Evolutionary conservation across 352 stramenopile genomes (phyloP).

Genomic region (Pythium folliculosum): DNA sequence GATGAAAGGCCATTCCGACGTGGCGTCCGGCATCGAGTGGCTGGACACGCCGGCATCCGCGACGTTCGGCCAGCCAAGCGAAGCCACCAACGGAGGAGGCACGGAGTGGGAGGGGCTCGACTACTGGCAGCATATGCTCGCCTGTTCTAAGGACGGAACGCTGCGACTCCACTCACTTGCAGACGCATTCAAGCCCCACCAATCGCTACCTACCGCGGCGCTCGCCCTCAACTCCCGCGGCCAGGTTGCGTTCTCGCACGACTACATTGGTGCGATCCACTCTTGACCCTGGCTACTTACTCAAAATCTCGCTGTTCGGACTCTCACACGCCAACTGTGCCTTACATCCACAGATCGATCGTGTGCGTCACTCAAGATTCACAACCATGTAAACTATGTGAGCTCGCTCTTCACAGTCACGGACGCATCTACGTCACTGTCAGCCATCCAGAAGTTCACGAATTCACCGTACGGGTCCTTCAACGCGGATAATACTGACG

Average conservation of each 20-base stretch:
- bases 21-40: constrained; percentile 84
- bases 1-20: constrained; percentile 84
- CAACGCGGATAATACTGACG: constrained; percentile 15
- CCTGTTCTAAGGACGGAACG: constrained; percentile 87
- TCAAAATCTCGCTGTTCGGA: background rate
- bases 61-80: constrained; percentile 29
- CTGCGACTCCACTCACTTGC: constrained; percentile 86
- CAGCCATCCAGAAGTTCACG: constrained; percentile 28
- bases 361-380: constrained; percentile 82
- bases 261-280: constrained; percentile 67
- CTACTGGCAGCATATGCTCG: constrained; percentile 89
- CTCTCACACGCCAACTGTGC: background rate
- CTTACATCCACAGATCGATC: constrained; percentile 54
- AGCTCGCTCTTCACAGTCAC: constrained; percentile 74
- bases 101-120: constrained; percentile 70
- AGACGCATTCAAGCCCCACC: constrained; percentile 81
- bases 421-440: constrained; percentile 19
- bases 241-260: constrained; percentile 81
- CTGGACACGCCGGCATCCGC: constrained; percentile 70
- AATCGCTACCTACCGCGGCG: constrained; percentile 70
- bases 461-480: constrained; percentile 34
- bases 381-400: constrained; percentile 57
- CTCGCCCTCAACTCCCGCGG: constrained; percentile 80
- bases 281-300: background rate
- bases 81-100: constrained; percentile 13